Evolutionary conservation across 208 protist genomes (phyloP).

Genomic region (Leishmania tarentolae): DNA sequence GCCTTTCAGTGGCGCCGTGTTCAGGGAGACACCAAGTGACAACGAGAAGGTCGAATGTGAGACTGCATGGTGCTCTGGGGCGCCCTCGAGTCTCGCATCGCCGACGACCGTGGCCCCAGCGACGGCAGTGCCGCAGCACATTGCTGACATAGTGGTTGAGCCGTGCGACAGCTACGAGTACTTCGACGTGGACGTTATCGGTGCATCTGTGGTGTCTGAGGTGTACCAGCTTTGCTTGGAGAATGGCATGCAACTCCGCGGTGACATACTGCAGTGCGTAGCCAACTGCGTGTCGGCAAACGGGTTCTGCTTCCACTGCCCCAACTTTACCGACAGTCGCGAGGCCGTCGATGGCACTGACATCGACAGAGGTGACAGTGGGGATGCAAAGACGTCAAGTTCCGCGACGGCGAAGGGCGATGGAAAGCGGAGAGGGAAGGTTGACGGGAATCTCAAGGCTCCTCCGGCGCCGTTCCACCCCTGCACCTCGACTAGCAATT

Average conservation of each 20-base stretch:
- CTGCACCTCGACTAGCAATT: constrained; percentile 64
- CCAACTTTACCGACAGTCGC: background rate
- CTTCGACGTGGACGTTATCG: constrained; percentile 72
- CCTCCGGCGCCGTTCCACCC: constrained; percentile 44
- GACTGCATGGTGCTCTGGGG: background rate
- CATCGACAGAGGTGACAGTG: background rate
- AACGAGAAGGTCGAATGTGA: background rate
- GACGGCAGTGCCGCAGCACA: constrained; percentile 5
- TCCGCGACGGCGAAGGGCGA: background rate
- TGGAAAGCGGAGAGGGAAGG: background rate
- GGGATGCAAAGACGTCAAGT: background rate
- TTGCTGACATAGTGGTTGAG: constrained; percentile 11
- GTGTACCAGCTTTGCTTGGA: constrained; percentile 61
- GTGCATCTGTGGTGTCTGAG: constrained; percentile 63
- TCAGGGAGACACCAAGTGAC: background rate
- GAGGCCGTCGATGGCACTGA: background rate
- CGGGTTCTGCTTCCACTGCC: constrained; percentile 58
- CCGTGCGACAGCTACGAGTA: constrained; percentile 53
- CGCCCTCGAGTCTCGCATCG: background rate
- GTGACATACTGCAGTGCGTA: constrained; percentile 10
- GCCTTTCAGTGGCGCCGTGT: background rate
- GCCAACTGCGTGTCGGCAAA: constrained; percentile 38
- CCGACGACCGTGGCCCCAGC: background rate
- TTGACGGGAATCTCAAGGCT: background rate
- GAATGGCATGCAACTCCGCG: constrained; percentile 35